Base-by-base conservation (phyloP, 331 rosid species). In the Pyracantha coccinea region DNA sequence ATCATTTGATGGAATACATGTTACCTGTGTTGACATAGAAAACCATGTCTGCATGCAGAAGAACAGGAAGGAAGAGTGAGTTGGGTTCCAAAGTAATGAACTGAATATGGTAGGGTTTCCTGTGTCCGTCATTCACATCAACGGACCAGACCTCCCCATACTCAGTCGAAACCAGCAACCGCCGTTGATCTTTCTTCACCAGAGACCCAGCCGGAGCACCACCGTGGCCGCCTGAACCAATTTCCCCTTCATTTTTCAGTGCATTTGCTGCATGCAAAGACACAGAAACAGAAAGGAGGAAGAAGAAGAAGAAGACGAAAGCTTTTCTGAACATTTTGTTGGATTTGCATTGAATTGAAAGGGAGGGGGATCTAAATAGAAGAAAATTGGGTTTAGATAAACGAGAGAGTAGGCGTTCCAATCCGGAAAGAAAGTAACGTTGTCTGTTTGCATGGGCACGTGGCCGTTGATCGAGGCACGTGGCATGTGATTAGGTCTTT, bases 41-140 rank as follows among this genome's bases (percentile, higher is more conserved):
- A 72, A 94, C 78, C 97, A 94, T 87, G 60, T 89, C 83, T 0
- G 90, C 80, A 63, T 94, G 96, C 25, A 94, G 93, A 82, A 94
- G 89, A 15, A 85, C 93, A 0, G 99, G 96, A 69, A 94, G 99
- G 71, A 94, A 87, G 52, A 94, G 75, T 16, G 99, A 88, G 75
- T 94, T 89, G 62, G 99, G 97, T 53, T 90, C 93, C 88, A 92
- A 35, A 15, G 92, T 92, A 52, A 92, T 67, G 86, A 92, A 94
- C 86, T 91, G 89, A 41, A 94, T 84, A 79, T 92, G 96, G 71
- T 90, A 83, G 17, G 80, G 86, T 72, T 81, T 72, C 67, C 81
- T 28, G 3, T 65, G 63, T 58, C 86, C 90, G 53, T 79, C 87
- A 28, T 33, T 72, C 61, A 92, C 67, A 23, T 90, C 79, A 77